Base-by-base conservation (phyloP, 257 asterid species). In the Gentiana dahurica region DNA sequence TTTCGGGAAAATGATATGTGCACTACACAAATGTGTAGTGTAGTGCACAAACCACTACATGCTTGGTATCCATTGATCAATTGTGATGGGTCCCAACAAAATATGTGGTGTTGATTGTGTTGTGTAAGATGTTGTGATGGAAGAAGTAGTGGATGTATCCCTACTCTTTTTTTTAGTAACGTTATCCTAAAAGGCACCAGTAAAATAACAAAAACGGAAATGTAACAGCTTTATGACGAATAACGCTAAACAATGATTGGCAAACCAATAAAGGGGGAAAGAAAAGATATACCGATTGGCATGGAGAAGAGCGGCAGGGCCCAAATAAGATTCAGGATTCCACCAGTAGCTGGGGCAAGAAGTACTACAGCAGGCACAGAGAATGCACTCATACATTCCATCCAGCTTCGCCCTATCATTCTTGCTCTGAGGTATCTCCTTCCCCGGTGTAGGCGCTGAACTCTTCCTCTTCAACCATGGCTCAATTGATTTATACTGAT, bases 301-400 rank as follows among this genome's bases (percentile, higher is more conserved):
- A 24, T 91, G 98, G 60, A 91, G 85, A 62, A 91, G 96, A 37
- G 96, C 92, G 12, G 96, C 96, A 0, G 98, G 98, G 13, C 98
- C 98, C 71, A 91, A 81, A 77, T 91, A 91, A 36, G 92, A 69
- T 76, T 91, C 98, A 7, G 98, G 98, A 63, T 91, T 91, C 98
- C 98, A 91, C 98, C 98, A 87, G 69, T 91, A 91, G 71, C 98
- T 91, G 6, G 98, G 95, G 70, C 98, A 91, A 12, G 94, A 81
- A 35, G 96, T 85, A 69, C 96, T 87, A 46, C 98, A 87, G 78
- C 98, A 91, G 53, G 96, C 96, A 49, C 98, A 91, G 34, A 91
- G 76, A 70, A 91, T 91, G 63, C 98, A 91, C 71, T 90, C 98
- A 36, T 90, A 90, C 95, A 90, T 90, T 50, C 98, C 96, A 73